phyloP scores from a whole-genome alignment of 345 rosid species.

The Physaria fendleri region DNA sequence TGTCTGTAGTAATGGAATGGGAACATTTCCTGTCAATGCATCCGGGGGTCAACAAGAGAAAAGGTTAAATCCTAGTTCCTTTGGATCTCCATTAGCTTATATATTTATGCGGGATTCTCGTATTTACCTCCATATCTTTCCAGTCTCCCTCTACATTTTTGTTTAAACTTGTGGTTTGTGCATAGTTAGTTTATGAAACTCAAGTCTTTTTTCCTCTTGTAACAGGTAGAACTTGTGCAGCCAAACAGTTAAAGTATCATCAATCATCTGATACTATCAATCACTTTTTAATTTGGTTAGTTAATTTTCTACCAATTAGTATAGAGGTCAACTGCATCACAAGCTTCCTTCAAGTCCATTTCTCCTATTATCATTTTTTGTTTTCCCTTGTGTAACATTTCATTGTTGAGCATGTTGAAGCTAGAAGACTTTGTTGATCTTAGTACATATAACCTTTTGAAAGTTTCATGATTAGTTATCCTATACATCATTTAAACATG shows the following conservation, averaged over 20 bases:
- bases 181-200: constrained; percentile 1
- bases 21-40: constrained; percentile 32
- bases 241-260: constrained; percentile 16
- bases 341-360: background rate
- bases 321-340: constrained; percentile 15
- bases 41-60: constrained; percentile 47
- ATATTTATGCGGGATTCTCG: background rate
- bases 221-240: constrained; percentile 11
- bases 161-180: background rate
- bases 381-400: background rate
- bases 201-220: background rate
- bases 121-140: background rate
- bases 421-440: too few relatives aligned
- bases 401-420: too few relatives aligned
- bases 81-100: background rate
- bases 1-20: constrained; percentile 41
- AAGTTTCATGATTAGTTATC: too few relatives aligned
- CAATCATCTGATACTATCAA: background rate
- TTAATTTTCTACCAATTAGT: constrained; percentile 1
- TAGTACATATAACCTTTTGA: too few relatives aligned
- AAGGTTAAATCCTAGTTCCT: constrained; percentile 39
- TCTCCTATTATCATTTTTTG: constrained; percentile 8
- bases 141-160: background rate
- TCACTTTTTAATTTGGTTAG: constrained; percentile 3
- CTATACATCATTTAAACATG: too few relatives aligned